Base-by-base conservation (phyloP, 768 basidiomycete genomes). In the Russula olivacea region DNA sequence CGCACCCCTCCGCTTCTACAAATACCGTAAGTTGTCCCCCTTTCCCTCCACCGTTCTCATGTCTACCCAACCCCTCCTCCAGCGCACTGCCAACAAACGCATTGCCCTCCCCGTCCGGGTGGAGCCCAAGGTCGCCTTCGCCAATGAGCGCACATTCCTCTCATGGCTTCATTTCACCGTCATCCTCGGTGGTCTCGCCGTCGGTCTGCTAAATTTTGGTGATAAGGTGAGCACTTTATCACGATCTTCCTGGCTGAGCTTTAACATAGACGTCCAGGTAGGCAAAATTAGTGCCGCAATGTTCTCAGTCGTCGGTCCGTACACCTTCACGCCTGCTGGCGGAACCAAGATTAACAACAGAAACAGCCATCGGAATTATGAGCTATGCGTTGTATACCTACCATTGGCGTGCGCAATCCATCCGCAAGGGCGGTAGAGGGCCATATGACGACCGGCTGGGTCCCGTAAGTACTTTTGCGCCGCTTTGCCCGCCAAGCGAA, bases 141-240 rank as follows among this genome's bases (percentile, higher is more conserved):
- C 93, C 48, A 95, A 95, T 74, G 93, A 94, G 74, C 85, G 91
- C 60, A 94, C 97, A 0, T 98, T 98, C 77, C 81, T 99, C 50
- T 95, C 94, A 81, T 98, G 96, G 97, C 83, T 98, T 54, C 94
- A 97, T 75, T 98, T 97, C 74, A 94, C 95, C 45, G 93, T 98
- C 76, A 93, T 99, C 61, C 86, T 99, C 9, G 95, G 96, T 32
- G 97, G 97, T 61, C 82, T 99, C 51, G 91, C 94, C 1, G 94
- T 98, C 15, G 97, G 97, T 12, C 76, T 99, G 61, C 80, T 99
- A 69, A 99, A 99, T 76, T 99, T 99, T 78, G 97, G 97, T 64
- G 97, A 98, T 74, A 91, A 91, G 77, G 93, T 88, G 62, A 63
- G 78, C 70, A 25, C 21, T 7, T 47, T 40, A 52, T 50, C 32